Percentiles rank a stretch among this genome's conserved stretches.
Evolutionary conservation across 306 rosid genomes (phyloP).

Genomic region (Fragaria iinumae): DNA sequence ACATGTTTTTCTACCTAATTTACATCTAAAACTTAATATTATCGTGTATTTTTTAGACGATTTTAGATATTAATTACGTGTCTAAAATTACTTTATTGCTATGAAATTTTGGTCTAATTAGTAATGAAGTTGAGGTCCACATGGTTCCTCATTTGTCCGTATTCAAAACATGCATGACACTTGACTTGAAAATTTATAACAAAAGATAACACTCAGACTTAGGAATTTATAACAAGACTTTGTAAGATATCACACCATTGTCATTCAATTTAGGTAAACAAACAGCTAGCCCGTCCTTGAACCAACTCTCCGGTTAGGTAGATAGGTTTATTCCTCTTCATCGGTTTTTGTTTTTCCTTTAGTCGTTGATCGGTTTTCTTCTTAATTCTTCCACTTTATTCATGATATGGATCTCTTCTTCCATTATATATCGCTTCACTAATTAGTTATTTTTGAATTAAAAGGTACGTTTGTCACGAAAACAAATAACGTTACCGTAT

Average conservation of each 20-base stretch:
- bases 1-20: neutral
- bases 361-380: neutral
- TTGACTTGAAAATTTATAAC: no score
- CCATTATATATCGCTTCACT: neutral
- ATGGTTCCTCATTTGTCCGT: neutral
- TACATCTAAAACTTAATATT: neutral
- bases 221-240: neutral
- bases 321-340: neutral
- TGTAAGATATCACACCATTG: neutral
- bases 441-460: neutral
- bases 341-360: neutral
- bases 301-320: neutral
- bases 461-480: neutral
- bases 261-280: neutral
- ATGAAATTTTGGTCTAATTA: no score
- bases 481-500: neutral
- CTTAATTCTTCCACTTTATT: neutral
- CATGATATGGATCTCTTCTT: neutral
- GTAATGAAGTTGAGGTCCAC: neutral
- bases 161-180: no score
- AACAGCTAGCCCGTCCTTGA: neutral
- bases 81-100: no score
- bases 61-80: no score
- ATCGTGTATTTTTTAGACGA: no score
- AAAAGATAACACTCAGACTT: neutral